Conservation (phyloP, 73 alveolate genomes). For the Paramecium pentaurelia region DNA sequence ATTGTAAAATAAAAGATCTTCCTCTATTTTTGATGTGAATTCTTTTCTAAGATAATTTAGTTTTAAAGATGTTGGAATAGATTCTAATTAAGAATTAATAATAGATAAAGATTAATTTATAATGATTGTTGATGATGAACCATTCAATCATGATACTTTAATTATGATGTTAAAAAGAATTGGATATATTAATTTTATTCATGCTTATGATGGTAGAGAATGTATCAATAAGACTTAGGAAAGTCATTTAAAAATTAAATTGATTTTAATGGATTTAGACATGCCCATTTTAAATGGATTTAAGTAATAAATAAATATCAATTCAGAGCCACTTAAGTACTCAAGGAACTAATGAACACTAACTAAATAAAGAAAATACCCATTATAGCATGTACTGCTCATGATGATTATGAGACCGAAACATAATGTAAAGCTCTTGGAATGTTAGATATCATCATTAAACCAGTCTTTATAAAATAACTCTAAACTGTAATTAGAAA, state of each 20-base stretch:
- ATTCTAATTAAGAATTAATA: neutral
- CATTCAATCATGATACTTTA: neutral
- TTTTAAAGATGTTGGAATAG: neutral
- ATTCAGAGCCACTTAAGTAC: neutral
- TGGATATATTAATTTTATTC: neutral
- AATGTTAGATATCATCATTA: neutral
- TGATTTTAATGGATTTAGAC: neutral
- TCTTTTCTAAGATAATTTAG: neutral
- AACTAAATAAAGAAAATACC: neutral
- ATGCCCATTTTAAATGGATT: conserved; percentile 33
- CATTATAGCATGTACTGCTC: conserved; percentile 30
- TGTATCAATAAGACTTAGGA: neutral
- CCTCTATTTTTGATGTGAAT: neutral
- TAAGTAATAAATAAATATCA: neutral
- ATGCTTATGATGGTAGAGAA: conserved; percentile 1
- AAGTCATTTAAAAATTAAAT: neutral
- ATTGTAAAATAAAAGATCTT: neutral
- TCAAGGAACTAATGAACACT: neutral
- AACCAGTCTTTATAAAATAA: neutral
- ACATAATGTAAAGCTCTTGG: neutral
- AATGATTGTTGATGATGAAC: conserved; percentile 41
- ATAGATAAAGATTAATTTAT: neutral
- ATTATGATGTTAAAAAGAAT: neutral
- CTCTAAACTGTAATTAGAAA: neutral
- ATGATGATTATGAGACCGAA: neutral